Base-by-base conservation (phyloP, 495 filamentous ascomycete genomes). In the Massariosphaeria phaeospora region DNA sequence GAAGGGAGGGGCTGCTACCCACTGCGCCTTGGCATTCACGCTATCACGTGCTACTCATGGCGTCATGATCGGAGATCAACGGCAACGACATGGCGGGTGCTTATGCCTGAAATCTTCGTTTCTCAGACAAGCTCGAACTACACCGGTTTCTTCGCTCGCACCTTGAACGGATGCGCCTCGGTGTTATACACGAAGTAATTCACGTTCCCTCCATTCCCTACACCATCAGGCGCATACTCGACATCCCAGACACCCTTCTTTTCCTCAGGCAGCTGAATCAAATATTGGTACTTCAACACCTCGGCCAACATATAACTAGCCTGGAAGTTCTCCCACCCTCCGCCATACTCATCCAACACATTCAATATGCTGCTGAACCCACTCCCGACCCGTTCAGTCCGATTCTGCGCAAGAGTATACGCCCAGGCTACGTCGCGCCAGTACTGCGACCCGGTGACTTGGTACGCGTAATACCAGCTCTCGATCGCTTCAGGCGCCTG, bases 241-340 rank as follows among this genome's bases (percentile, higher is more conserved):
- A 57, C 54, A 50, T 57, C 54, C 54, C 54, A 57, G 21, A 42
- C 81, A 73, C 78, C 87, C n/a, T 70, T 72, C 6, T 73, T 77
- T 47, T 88, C 84, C 73, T 27, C 70, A 53, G 71, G 75, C 21
- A 76, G 72, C 49, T 84, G 79, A 40, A 86, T 82, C 50, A 95
- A 62, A 64, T 87, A 94, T 23, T 76, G 73, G 69, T 95, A 95
- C 74, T 95, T 95, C 63, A 93, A 55, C 46, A 91, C 86, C 72
- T 95, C 89, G 0, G 89, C 89, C 64, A 93, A 89, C 70, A 88
- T 81, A 72, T 91, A 95, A 59, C 84, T 91, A 70, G 94, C 89
- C 74, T 91, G 85, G 64, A 82, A 81, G 57, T 93, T 82, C 33
- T 33, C 34, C 21, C 21, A 46, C 4, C 69, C 67, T 42, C 78